Base-by-base conservation (phyloP, 441 rosid species). In the Theobroma grandiflorum region DNA sequence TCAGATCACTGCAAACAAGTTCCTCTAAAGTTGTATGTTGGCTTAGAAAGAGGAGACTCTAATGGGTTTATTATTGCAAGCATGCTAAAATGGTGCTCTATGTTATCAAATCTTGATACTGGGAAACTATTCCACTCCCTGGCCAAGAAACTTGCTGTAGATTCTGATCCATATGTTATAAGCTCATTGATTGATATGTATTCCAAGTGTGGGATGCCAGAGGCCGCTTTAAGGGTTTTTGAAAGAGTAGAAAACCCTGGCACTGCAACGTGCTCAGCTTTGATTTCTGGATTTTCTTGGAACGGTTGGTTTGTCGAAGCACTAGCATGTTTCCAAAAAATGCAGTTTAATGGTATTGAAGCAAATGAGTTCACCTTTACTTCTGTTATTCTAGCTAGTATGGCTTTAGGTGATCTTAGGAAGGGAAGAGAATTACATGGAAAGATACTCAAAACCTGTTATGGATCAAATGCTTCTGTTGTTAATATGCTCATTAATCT, bases 11-110 rank as follows among this genome's bases (percentile, higher is more conserved):
- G 55, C 66, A 52, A 73, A 73, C 38, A 73, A 6, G 55, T 80
- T 59, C 83, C 84, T 79, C 47, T 79, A 53, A 78, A 63, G 77
- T 69, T 84, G 68, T 80, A 69, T 33, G 52, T 18, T 50, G 75
- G 71, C 61, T 78, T 69, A 35, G 74, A 78, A 52, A 77, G 78
- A 80, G 81, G 66, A 15, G 72, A 52, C 47, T 69, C 79, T 16
- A 64, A 78, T 49, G 79, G 76, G 47, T 63, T 59, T 72, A 68
- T 75, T 9, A 78, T 84, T 18, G 82, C 84, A 45, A 74, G 74
- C 82, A 78, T 84, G 84, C 77, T 84, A 37, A 84, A 84, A 72
- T 81, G 84, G 86, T 81, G 86, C 75, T 80, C 84, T 78, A 64
- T 81, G 67, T 63, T n/a, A 40, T 74, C 73, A 12, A 80, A 81